phyloP scores from a whole-genome alignment of 106 monocot genomes.

The Dioscorea zingiberensis region DNA sequence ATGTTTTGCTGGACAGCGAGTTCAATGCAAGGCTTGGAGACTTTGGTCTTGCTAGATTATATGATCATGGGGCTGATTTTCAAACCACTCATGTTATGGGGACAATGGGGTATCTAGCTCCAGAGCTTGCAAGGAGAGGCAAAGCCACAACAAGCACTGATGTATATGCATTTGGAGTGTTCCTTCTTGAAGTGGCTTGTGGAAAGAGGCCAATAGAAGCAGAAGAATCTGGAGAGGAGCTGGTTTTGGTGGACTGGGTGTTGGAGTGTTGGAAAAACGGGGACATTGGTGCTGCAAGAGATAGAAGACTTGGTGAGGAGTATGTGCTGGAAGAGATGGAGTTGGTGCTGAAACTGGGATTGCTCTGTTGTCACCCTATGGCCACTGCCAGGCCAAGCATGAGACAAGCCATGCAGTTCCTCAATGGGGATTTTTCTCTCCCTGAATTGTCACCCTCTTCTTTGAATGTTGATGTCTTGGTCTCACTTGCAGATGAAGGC shows the following conservation, averaged over 20 bases:
- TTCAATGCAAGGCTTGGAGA: slow-evolving; percentile 22
- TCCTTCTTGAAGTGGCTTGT: slow-evolving; percentile 22
- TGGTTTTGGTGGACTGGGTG: slow-evolving; percentile 13
- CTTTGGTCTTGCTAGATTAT: slow-evolving; percentile 20
- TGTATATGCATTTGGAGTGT: slow-evolving; percentile 14
- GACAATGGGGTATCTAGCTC: too few relatives aligned
- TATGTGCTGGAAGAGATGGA: slow-evolving; percentile 12
- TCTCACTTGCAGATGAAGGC: not conserved
- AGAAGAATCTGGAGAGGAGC: not conserved
- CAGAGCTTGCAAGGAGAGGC: slow-evolving; percentile 5
- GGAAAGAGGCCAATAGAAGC: slow-evolving; percentile 15
- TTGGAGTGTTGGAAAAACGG: slow-evolving; percentile 6
- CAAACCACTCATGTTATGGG: slow-evolving; percentile 11
- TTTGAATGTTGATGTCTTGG: not conserved
- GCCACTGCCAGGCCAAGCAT: slow-evolving; percentile 5
- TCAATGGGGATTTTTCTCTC: not conserved
- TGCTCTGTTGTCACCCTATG: slow-evolving; percentile 1
- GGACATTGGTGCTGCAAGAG: not conserved
- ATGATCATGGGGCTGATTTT: slow-evolving; percentile 3
- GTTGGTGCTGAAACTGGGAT: slow-evolving; percentile 10
- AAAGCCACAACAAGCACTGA: slow-evolving; percentile 17
- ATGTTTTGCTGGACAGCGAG: slow-evolving; percentile 16
- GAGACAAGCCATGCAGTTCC: slow-evolving; percentile 6
- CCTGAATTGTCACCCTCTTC: not conserved
- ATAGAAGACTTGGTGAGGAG: not conserved